A percentile compares a stretch with the other conserved stretches of the same genome.
These are phyloP conservation scores for Colletotrichum kahawae DNA, from an alignment of 2,329 filamentous ascomycete genomes.

Conservation along the genomic window DNA sequence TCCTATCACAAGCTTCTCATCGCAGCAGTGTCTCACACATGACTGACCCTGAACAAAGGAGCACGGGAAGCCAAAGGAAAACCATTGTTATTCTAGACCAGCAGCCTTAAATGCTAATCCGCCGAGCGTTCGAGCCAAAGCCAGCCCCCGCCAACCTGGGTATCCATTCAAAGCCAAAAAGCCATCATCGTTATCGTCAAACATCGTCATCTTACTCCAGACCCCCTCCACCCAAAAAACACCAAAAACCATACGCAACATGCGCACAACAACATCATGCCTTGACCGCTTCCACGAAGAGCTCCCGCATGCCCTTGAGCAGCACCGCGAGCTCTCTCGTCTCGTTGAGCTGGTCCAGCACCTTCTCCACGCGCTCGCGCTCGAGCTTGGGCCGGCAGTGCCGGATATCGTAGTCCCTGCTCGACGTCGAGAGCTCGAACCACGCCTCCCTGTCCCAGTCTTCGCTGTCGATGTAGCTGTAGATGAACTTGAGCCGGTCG, in stretches of 20 bases:
- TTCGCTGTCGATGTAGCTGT: constrained; percentile 83
- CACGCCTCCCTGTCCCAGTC: constrained; percentile 90
- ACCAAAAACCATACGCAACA: not conserved
- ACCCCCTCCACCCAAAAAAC: not conserved
- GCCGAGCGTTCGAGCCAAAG: not conserved
- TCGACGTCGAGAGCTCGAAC: constrained; percentile 87
- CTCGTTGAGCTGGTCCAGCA: constrained; percentile 83
- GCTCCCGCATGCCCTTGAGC: constrained; percentile 81
- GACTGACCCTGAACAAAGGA: not conserved
- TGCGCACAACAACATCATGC: constrained; percentile 34
- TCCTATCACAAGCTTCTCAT: not conserved
- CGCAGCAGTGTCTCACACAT: not conserved
- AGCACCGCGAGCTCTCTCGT: constrained; percentile 72
- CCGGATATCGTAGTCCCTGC: constrained; percentile 83
- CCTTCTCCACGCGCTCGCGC: constrained; percentile 75
- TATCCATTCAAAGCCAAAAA: constrained; percentile 10
- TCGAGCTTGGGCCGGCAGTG: constrained; percentile 85
- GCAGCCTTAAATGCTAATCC: not conserved
- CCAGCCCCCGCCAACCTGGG: not conserved
- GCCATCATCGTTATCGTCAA: constrained; percentile 6
- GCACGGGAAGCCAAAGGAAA: not conserved
- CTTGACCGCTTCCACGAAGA: constrained; percentile 74
- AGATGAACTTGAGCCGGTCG: constrained; percentile 89
- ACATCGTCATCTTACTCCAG: not conserved
- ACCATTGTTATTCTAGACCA: not conserved